Evolutionary conservation across 2,329 filamentous ascomycete genomes (phyloP).

Genomic region (Exophiala viscosa): DNA sequence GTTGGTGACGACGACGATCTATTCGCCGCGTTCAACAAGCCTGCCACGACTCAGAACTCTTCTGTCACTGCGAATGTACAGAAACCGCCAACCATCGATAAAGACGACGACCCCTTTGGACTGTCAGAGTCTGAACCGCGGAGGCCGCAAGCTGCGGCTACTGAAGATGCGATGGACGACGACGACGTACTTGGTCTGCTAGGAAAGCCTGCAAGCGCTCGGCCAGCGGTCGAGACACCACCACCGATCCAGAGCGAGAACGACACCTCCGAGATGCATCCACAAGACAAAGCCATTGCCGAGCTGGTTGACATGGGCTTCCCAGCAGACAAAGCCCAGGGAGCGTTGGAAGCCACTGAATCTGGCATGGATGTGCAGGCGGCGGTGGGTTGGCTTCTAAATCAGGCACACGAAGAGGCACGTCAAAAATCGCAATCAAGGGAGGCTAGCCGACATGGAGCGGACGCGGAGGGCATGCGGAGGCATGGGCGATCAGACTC

Average conservation of each 20-base stretch:
- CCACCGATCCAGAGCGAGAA: constrained; percentile 21
- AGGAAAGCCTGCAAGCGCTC: constrained; percentile 53
- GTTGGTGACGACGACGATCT: constrained; percentile 53
- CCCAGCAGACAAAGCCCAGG: constrained; percentile 72
- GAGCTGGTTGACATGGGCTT: constrained; percentile 96
- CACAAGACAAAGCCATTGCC: constrained; percentile 74
- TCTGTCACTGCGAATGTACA: constrained; percentile 17
- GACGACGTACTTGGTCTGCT: constrained; percentile 62
- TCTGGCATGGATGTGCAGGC: constrained; percentile 76
- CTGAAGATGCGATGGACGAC: constrained; percentile 58
- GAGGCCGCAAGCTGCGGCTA: constrained; percentile 47
- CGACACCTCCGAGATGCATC: constrained; percentile 37
- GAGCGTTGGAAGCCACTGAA: constrained; percentile 75
- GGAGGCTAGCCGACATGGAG: constrained; percentile 10
- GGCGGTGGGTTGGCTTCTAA: constrained; percentile 83
- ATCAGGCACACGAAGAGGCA: constrained; percentile 82
- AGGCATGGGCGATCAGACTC: constrained; percentile 53
- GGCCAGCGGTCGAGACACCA: constrained; percentile 7
- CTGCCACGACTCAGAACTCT: constrained; percentile 33
- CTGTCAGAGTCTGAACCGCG: constrained; percentile 55
- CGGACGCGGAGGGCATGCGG: constrained; percentile 31
- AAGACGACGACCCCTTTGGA: constrained; percentile 84
- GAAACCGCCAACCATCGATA: constrained; percentile 41
- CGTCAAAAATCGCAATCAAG: constrained; percentile 58
- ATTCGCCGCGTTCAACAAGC: constrained; percentile 57